phyloP scores from a whole-genome alignment of 2,329 filamentous ascomycete species.

The Corynespora cassiicola region DNA sequence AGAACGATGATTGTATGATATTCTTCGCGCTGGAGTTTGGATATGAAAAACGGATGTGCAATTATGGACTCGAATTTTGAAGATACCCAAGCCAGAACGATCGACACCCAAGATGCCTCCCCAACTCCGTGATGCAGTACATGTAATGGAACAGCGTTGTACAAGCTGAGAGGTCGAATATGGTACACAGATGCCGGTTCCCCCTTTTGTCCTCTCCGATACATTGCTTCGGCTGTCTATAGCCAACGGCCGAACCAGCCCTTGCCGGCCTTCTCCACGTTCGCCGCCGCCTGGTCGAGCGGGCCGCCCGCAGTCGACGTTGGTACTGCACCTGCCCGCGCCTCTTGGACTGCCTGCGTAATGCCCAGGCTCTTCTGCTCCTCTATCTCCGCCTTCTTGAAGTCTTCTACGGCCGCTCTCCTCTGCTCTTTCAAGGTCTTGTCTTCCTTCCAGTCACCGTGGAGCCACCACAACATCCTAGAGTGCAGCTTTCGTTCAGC shows the following conservation, averaged over 20 bases:
- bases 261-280: constrained; percentile 46
- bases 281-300: constrained; percentile 54
- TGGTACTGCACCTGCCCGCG: constrained; percentile 29
- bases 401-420: constrained; percentile 36
- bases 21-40: constrained; percentile 9
- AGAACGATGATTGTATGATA: constrained; percentile 5
- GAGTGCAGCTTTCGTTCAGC: constrained; percentile 38
- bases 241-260: constrained; percentile 56
- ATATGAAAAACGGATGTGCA: constrained; percentile 17
- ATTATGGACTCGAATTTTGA: constrained; percentile 32
- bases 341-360: constrained; percentile 41
- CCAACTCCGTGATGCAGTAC: constrained; percentile 41
- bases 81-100: constrained; percentile 31
- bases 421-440: constrained; percentile 42
- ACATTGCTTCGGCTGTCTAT: no score
- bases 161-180: constrained; percentile 36
- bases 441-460: constrained; percentile 47
- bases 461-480: constrained; percentile 42
- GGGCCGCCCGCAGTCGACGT: constrained; percentile 50
- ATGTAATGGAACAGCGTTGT: constrained; percentile 40
- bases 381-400: constrained; percentile 34
- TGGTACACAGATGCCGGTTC: constrained; percentile 32
- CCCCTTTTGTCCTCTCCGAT: neutral
- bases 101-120: constrained; percentile 25
- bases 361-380: constrained; percentile 25